phyloP scores from a whole-genome alignment of 176 grass and related monocot species.

The Otatea glauca region DNA sequence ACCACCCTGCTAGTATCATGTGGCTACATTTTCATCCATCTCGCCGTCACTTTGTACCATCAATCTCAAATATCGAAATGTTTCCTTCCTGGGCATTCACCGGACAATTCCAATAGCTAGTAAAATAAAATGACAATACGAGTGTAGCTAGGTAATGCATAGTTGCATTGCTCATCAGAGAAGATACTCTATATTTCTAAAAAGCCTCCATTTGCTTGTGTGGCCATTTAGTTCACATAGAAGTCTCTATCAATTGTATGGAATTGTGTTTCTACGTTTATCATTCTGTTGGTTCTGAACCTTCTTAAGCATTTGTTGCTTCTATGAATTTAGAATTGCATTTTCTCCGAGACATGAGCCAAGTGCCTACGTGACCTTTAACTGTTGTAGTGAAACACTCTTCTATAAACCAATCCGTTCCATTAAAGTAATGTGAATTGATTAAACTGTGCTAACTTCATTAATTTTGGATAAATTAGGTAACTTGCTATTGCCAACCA shows the following conservation, averaged over 20 bases:
- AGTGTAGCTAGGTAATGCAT: background rate
- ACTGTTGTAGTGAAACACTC: slow-evolving; percentile 22
- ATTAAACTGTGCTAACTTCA: slow-evolving; percentile 25
- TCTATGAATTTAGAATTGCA: background rate
- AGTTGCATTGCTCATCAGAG: background rate
- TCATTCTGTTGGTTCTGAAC: background rate
- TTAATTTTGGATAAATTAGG: slow-evolving; percentile 49
- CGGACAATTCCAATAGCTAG: background rate
- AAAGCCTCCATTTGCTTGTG: background rate
- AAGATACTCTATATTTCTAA: background rate
- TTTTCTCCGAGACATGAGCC: background rate
- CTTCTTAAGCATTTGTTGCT: background rate
- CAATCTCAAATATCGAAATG: no score
- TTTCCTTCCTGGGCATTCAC: no score
- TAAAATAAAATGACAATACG: background rate
- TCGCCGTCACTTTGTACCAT: no score
- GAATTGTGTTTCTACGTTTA: background rate
- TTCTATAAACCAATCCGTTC: background rate
- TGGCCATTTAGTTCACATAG: background rate
- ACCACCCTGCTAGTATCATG: no score
- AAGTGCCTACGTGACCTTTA: background rate
- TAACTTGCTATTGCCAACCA: slow-evolving; percentile 31
- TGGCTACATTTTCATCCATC: no score
- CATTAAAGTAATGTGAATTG: background rate
- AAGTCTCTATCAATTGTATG: background rate